Base-by-base conservation (phyloP, 2,329 filamentous ascomycete species). In the Trichoderma simmonsii region DNA sequence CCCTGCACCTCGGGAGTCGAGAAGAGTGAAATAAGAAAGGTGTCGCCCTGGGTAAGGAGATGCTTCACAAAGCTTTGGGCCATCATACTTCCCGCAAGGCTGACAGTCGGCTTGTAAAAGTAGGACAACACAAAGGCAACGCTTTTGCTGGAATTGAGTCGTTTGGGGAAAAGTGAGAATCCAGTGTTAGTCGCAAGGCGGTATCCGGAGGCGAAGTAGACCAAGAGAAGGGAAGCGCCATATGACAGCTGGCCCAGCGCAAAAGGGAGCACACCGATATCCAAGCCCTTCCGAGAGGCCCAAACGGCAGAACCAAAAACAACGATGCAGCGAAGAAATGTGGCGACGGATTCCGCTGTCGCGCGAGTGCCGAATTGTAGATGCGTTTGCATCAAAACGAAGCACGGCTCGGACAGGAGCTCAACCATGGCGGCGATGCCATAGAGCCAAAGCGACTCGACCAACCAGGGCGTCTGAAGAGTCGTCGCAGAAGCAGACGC, bases 31-130 rank as follows among this genome's bases (percentile, higher is more conserved):
- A 99, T 91, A 64, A 98, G 89, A 76, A 98, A 89, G 2, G 94
- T 94, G 82, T 99, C 96, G 73, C 95, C 96, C 82, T 98, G 94
- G 0, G 96, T 98, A 67, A 99, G 88, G 67, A 98, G 80, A 80
- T 98, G 95, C 82, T 99, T 99, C 77, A 98, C 89, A 24, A 94
- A 83, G 43, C 93, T 95, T 82, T 99, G 96, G 7, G 94, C 84
- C 82, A 94, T 95, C 80, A 98, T 89, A 77, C 92, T 97, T n/a
- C 87, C 86, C 4, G 92, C 92, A 4, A 98, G 87, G 18, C 87
- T 87, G 32, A 96, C 83, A 1, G 97, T 89, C 2, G 90, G 87
- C 12, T 84, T 84, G 72, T 93, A 92, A 78, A 98, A 93, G 73
- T 87, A 87, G 3, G 85, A 85, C 4, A 86, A 75, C 60, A 88